Evolutionary conservation across 177 flowering plant species (phyloP).

Genomic region (Vitis hybrid): DNA sequence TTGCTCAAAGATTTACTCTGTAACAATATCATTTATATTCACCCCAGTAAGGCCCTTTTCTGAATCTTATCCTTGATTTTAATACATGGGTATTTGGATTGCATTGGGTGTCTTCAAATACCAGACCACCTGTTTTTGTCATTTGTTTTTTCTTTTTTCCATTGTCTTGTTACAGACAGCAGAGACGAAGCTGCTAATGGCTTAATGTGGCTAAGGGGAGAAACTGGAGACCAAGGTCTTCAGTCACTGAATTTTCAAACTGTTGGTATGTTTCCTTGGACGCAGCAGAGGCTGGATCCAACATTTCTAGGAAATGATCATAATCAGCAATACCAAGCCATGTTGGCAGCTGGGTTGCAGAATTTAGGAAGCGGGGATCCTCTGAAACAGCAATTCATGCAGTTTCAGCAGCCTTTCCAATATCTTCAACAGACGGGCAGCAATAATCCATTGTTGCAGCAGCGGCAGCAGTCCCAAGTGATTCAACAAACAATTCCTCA

Average conservation of each 20-base stretch:
- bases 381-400: slow-evolving; percentile 54
- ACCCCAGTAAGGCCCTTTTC: no score
- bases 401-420: slow-evolving; percentile 63
- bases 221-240: slow-evolving; percentile 52
- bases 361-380: slow-evolving; percentile 60
- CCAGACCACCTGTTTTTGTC: not conserved
- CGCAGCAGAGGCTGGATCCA: slow-evolving; percentile 69
- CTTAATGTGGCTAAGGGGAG: slow-evolving; percentile 69
- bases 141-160: not conserved
- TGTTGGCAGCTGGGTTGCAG: slow-evolving; percentile 61
- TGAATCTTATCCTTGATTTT: no score
- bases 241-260: slow-evolving; percentile 56
- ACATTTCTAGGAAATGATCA: slow-evolving; percentile 45
- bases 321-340: slow-evolving; percentile 66
- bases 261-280: slow-evolving; percentile 57
- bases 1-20: no score
- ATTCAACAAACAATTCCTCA: slow-evolving; percentile 43
- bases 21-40: no score
- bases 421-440: slow-evolving; percentile 48
- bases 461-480: slow-evolving; percentile 37
- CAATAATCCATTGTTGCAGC: slow-evolving; percentile 43
- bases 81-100: not conserved
- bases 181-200: slow-evolving; percentile 49
- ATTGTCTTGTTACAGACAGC: slow-evolving; percentile 25
- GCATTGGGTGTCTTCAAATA: no score